Conservation (phyloP, 2,329 filamentous ascomycete species). For the Diaporthe longicolla region DNA sequence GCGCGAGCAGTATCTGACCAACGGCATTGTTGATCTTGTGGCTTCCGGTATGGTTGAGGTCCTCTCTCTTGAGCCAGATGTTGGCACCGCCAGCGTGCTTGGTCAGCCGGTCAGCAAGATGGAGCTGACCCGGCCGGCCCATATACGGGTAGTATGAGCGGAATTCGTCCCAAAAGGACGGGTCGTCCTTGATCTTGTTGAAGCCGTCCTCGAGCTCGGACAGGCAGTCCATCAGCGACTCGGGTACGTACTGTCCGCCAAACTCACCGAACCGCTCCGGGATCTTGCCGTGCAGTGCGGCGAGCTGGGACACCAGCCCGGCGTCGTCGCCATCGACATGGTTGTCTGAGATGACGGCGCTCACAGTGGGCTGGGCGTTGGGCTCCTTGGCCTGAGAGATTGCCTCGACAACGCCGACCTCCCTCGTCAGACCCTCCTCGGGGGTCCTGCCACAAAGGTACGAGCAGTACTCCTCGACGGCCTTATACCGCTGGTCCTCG, state of each 20-base stretch:
- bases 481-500: constrained; percentile 75
- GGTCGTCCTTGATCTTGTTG: constrained; percentile 87
- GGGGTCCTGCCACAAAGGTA: constrained; percentile 68
- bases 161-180: constrained; percentile 97
- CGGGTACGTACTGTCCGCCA: constrained; percentile 96
- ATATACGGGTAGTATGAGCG: constrained; percentile 97
- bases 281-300: constrained; percentile 83
- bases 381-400: constrained; percentile 73
- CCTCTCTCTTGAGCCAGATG: constrained; percentile 98
- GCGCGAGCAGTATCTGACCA: constrained; percentile 90
- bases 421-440: constrained; percentile 65
- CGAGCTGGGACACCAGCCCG: constrained; percentile 82
- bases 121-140: constrained; percentile 92
- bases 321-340: constrained; percentile 61
- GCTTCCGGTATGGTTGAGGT: constrained; percentile 96
- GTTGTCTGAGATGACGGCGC: constrained; percentile 73
- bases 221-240: constrained; percentile 97
- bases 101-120: constrained; percentile 89
- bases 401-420: constrained; percentile 79
- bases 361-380: constrained; percentile 74
- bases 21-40: constrained; percentile 99
- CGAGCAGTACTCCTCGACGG: constrained; percentile 89
- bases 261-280: constrained; percentile 95
- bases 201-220: constrained; percentile 93
- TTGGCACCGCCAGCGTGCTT: constrained; percentile 92